These are phyloP conservation scores for Rhodotorula graminis DNA, from an alignment of 768 basidiomycete species.

Conservation along the genomic window DNA sequence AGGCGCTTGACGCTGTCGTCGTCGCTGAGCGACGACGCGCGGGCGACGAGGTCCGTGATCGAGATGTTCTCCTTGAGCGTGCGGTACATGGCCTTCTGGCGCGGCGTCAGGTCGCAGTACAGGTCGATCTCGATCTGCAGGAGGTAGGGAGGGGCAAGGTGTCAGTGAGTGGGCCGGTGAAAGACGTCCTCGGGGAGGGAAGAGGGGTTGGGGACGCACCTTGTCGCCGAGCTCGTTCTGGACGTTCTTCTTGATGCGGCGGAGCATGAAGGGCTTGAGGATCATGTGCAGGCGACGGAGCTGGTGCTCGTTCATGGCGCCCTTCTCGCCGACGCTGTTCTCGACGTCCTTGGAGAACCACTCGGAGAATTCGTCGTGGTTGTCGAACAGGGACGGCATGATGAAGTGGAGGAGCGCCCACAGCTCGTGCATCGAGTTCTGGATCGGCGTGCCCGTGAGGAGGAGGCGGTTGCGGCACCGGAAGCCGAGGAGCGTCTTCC, in stretches of 20 bases:
- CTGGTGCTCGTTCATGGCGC: slow-evolving; percentile 89
- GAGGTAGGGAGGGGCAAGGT: not conserved
- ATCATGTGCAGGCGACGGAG: slow-evolving; percentile 95
- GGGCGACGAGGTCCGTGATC: slow-evolving; percentile 84
- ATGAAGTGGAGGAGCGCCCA: slow-evolving; percentile 99
- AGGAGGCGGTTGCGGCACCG: slow-evolving; percentile 92
- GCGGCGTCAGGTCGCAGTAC: slow-evolving; percentile 85
- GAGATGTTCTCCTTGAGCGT: slow-evolving; percentile 88
- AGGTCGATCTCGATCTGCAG: slow-evolving; percentile 89
- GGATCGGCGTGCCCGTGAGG: slow-evolving; percentile 95
- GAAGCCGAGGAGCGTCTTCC: slow-evolving; percentile 94
- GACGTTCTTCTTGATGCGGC: slow-evolving; percentile 95
- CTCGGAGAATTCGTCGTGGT: slow-evolving; percentile 97
- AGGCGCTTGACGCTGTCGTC: slow-evolving; percentile 88
- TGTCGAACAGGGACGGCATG: slow-evolving; percentile 98
- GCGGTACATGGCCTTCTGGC: slow-evolving; percentile 84
- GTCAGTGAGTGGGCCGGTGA: not conserved
- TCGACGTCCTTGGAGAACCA: slow-evolving; percentile 99
- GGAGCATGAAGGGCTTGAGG: slow-evolving; percentile 96
- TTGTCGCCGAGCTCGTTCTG: slow-evolving; percentile 99
- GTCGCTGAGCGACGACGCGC: slow-evolving; percentile 76
- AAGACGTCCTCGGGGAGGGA: not conserved
- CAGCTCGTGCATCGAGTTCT: slow-evolving; percentile 98
- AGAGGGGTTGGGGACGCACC: slow-evolving; percentile 51
- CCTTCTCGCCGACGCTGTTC: slow-evolving; percentile 80